Evolutionary conservation across 345 rosid genomes (phyloP), one percentile per base, ranked within the genome.

Genomic region (Aquilaria yunnanensis): DNA sequence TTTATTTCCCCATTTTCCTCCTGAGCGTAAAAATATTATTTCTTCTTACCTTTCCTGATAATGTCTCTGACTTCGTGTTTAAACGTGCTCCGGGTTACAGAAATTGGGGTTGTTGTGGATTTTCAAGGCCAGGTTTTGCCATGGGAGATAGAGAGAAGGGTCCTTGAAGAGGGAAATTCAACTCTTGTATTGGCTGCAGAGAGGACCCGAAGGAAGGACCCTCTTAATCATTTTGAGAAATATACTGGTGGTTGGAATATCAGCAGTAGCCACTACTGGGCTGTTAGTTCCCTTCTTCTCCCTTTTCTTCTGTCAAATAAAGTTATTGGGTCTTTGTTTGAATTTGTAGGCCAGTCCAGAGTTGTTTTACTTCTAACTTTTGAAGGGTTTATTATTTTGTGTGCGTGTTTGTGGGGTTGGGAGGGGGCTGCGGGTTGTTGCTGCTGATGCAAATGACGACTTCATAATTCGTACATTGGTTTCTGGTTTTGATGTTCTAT

Each of bases 241-340:
- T 88, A 94, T 69, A 72, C 77, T 46, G 92, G 96, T 64, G 99
- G 99, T 55, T 94, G 88, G 88, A 91, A 94, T 71, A 91, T 94
- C 72, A 91, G 93, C 84, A 80, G 74, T 59, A 0, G 58, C 6
- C 83, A 91, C 72, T 94, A 94, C 68, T 88, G 87, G 96, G 83
- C 92, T 77, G 99, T 94, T 77, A 81, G 99, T 85, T 64, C 53
- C 52, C 66, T 47, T 2, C 60, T 47, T 47, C 43, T 45, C 10
- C 5, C 51, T 47, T 5, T 53, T 0, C 2, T n/a, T 34, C 14
- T 29, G 23, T 47, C 13, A 9, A 43, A 5, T 12, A 2, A 32
- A 3, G 5, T 62, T 60, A 11, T 12, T 2, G 14, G 14, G 29
- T 31, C 2, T 31, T 56, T 47, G 31, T 12, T n/a, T 4, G 0